Base-by-base conservation (phyloP, 768 basidiomycete genomes). In the Daedaleopsis nitida region DNA sequence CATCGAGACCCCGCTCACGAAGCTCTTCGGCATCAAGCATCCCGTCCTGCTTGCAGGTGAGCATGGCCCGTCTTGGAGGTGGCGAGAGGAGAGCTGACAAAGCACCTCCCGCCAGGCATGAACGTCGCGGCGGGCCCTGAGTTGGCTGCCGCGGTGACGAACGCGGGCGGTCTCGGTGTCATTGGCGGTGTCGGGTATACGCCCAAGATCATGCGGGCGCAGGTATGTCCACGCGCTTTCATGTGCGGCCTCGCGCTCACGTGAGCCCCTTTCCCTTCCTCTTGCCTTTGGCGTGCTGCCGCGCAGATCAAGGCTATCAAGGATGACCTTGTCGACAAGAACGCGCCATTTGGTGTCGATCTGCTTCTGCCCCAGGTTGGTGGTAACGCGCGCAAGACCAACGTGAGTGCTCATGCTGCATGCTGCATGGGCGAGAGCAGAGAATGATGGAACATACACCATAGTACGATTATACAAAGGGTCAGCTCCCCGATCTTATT, bases 181-280 rank as follows among this genome's bases (percentile, higher is more conserved):
- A 93, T 98, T 62, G 95, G 95, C 39, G 95, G 95, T 56, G 80
- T 90, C 35, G 92, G 92, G 0, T 94, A 89, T 71, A 92, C 93
- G 3, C 91, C 91, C 21, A 91, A 89, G 73, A 80, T 91, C 53
- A 81, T 94, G 23, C 84, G 88, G 47, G 79, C 83, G 67, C 93
- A 94, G 81, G 92, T 91, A 63, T 59, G 79, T 65, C 42, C 19
- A n/a, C 42, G 21, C 39, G 35, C 9, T 12, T 43, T 7, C 4
- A 21, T 39, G 19, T 38, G 37, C n/a, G 16, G 23, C 38, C 48
- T 13, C 12, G 21, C 16, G 17, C 14, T 45, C 34, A 17, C 27
- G 16, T 24, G 10, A 11, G 3, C 27, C 27, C 27, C 27, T 32
- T 3, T 32, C 7, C 27, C 27, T 32, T 32, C 27, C 27, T 32